Evolutionary conservation across 2,329 filamentous ascomycete species (phyloP).

Genomic region (Sarocladium kiliense): DNA sequence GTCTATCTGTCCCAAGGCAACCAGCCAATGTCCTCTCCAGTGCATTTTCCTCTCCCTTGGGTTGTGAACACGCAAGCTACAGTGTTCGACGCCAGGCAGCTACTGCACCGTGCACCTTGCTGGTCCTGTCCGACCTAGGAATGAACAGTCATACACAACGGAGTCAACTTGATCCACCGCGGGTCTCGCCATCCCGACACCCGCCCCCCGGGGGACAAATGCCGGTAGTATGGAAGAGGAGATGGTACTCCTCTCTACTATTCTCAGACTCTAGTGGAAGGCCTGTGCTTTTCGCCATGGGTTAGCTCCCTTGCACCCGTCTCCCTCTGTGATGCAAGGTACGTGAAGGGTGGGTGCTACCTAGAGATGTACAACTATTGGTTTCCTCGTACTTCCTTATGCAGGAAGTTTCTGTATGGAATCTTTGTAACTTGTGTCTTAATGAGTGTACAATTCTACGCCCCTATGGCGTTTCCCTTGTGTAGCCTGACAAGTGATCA

Average conservation of each 20-base stretch:
- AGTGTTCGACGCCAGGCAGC: neutral
- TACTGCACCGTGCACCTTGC: neutral
- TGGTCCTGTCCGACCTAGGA: neutral
- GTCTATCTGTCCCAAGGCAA: neutral
- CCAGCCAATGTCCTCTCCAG: neutral
- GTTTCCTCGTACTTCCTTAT: no score
- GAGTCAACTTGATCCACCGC: neutral
- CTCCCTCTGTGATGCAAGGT: neutral
- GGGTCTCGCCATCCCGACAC: conserved; percentile 5
- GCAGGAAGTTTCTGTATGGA: no score
- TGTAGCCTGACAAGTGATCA: conserved; percentile 1
- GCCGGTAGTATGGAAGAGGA: neutral
- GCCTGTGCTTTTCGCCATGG: conserved; percentile 2
- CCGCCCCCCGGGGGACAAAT: neutral
- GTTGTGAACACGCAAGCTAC: no score
- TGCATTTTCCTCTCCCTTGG: neutral
- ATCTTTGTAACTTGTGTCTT: no score
- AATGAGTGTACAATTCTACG: no score
- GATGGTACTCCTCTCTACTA: neutral
- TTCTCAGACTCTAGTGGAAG: neutral
- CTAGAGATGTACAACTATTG: no score
- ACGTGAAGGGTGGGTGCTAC: no score
- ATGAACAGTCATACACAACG: conserved; percentile 3
- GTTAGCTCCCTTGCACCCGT: neutral
- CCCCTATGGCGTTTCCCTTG: neutral